Evolutionary conservation across 805 yeast species (phyloP).

Genomic region (Metschnikowia lachancei): DNA sequence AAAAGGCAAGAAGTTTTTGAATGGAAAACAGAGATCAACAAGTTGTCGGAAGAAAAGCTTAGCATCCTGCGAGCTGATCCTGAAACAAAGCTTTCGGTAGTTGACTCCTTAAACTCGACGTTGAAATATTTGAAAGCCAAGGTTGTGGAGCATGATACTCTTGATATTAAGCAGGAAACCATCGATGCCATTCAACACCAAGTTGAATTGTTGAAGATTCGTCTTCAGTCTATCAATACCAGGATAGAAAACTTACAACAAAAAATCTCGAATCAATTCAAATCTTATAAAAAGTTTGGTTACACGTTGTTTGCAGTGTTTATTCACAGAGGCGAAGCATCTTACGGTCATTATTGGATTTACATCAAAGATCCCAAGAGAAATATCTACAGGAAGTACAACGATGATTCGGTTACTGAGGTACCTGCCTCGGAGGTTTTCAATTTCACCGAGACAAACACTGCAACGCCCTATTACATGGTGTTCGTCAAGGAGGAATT

Average conservation of each 20-base stretch:
- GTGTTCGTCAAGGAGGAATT: constrained; percentile 73
- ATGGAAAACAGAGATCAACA: constrained; percentile 58
- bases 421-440: constrained; percentile 65
- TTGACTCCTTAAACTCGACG: constrained; percentile 52
- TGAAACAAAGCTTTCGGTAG: constrained; percentile 30
- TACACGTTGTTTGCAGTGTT: constrained; percentile 88
- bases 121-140: constrained; percentile 52
- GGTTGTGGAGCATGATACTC: constrained; percentile 30
- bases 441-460: constrained; percentile 63
- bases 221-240: constrained; percentile 41
- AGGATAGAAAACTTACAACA: constrained; percentile 45
- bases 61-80: constrained; percentile 43
- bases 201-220: constrained; percentile 45
- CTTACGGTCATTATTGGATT: constrained; percentile 96
- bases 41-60: constrained; percentile 43
- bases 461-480: constrained; percentile 91
- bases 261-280: constrained; percentile 59
- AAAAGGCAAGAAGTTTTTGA: constrained; percentile 56
- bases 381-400: constrained; percentile 79
- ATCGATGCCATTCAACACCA: constrained; percentile 47
- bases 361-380: constrained; percentile 76
- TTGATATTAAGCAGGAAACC: constrained; percentile 45
- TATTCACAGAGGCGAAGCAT: constrained; percentile 93
- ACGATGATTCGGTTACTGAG: constrained; percentile 91
- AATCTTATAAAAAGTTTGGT: constrained; percentile 58